Percentiles rank a stretch among this genome's conserved stretches.
These are phyloP conservation scores for Giardia muris DNA, from an alignment of 208 protist genomes.

Conservation along the genomic window DNA sequence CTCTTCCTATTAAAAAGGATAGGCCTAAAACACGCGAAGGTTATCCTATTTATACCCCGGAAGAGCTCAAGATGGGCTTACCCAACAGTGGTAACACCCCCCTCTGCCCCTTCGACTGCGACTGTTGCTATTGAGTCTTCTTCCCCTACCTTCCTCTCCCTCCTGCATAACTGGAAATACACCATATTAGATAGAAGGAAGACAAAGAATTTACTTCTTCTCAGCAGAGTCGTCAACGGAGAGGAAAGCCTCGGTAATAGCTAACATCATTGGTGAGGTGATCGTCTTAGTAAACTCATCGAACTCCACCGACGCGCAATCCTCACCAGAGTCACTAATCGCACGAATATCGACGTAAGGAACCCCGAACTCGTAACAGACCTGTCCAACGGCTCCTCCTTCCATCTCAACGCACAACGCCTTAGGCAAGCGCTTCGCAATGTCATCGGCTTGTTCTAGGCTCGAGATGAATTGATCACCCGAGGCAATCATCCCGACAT, in stretches of 20 bases:
- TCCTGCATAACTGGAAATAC: no score
- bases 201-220: no score
- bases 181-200: no score
- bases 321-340: not conserved
- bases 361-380: not conserved
- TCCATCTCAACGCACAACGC: conserved; percentile 3
- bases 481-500: not conserved
- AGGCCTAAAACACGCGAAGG: not conserved
- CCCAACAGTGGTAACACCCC: not conserved
- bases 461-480: not conserved
- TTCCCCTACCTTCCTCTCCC: not conserved
- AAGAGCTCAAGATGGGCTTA: conserved; percentile 5
- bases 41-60: not conserved
- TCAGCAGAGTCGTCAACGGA: no score
- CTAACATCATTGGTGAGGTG: not conserved
- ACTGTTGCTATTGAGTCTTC: conserved; percentile 6
- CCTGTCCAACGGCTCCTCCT: not conserved
- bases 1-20: not conserved
- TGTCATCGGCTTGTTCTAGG: not conserved
- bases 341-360: not conserved
- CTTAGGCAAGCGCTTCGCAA: not conserved
- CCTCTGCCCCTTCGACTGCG: conserved; percentile 5
- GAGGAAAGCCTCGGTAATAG: no score
- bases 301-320: not conserved
- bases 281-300: not conserved